phyloP scores from a whole-genome alignment of 257 asterid species.

The Gentiana straminea region DNA sequence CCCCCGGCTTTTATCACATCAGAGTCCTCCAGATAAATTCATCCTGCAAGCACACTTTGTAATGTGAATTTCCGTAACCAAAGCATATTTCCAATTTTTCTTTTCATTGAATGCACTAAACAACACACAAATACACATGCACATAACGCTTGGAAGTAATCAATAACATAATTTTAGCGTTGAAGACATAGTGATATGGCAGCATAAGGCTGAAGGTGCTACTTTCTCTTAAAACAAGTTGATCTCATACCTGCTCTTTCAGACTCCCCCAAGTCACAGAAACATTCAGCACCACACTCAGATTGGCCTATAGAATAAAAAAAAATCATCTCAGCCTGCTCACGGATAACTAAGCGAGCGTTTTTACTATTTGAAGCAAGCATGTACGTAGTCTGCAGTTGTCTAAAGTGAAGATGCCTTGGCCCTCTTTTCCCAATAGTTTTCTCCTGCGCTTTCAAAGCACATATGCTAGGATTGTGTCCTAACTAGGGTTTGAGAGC shows the following conservation, averaged over 20 bases:
- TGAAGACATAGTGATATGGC: neutral
- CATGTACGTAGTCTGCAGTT: slow-evolving; percentile 22
- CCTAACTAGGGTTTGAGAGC: too few relatives aligned
- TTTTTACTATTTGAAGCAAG: slow-evolving; percentile 31
- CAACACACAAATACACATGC: too few relatives aligned
- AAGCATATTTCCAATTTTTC: too few relatives aligned
- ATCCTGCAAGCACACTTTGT: slow-evolving; percentile 21
- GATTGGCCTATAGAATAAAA: slow-evolving; percentile 37
- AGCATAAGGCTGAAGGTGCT: neutral
- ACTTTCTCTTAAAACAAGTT: neutral
- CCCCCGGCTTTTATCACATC: slow-evolving; percentile 41
- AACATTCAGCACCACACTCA: slow-evolving; percentile 56
- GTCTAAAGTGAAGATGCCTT: slow-evolving; percentile 47
- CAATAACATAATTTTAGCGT: too few relatives aligned
- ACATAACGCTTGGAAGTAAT: too few relatives aligned
- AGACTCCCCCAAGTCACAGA: slow-evolving; percentile 43
- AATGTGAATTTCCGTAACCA: too few relatives aligned
- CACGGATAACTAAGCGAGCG: slow-evolving; percentile 29
- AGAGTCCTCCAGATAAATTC: slow-evolving; percentile 32
- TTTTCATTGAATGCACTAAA: too few relatives aligned
- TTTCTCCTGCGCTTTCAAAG: slow-evolving; percentile 62
- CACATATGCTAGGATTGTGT: slow-evolving; percentile 16
- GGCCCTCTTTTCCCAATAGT: slow-evolving; percentile 42
- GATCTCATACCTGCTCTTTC: slow-evolving; percentile 38
- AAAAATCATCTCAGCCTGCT: slow-evolving; percentile 51